Evolutionary conservation across 305 asterid genomes (phyloP).

Genomic region (Lippia alba): DNA sequence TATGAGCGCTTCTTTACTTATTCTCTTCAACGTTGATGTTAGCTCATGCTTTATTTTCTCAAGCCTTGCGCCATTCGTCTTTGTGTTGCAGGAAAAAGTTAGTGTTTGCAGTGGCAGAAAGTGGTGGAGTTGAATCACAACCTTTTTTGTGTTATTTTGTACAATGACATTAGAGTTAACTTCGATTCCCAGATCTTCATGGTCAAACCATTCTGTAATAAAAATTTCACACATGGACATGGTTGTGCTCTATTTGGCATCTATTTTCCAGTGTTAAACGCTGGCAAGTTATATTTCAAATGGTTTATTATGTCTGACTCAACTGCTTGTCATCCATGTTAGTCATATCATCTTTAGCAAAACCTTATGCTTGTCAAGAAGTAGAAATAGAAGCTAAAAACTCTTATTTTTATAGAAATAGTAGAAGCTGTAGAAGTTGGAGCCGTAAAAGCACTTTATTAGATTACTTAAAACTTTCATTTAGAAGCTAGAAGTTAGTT

Average conservation of each 20-base stretch:
- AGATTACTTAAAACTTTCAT: too few relatives aligned
- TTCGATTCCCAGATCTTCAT: slow-evolving; percentile 26
- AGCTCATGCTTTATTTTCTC: not conserved
- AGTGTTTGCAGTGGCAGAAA: slow-evolving; percentile 31
- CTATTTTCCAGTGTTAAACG: slow-evolving; percentile 15
- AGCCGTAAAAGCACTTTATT: too few relatives aligned
- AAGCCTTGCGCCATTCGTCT: slow-evolving; percentile 2
- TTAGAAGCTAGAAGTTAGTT: too few relatives aligned
- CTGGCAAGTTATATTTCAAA: not conserved
- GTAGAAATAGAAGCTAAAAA: too few relatives aligned
- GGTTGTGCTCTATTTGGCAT: slow-evolving; percentile 25
- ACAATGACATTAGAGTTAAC: slow-evolving; percentile 26
- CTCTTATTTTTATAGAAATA: too few relatives aligned
- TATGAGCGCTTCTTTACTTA: not conserved
- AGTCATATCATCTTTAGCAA: too few relatives aligned
- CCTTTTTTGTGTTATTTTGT: slow-evolving; percentile 20
- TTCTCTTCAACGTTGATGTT: slow-evolving; percentile 2
- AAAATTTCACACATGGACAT: slow-evolving; percentile 26
- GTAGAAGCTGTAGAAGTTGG: too few relatives aligned
- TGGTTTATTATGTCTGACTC: too few relatives aligned
- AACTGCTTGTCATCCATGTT: too few relatives aligned
- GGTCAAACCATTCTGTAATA: slow-evolving; percentile 36
- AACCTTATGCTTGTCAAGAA: too few relatives aligned
- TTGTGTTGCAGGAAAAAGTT: slow-evolving; percentile 39
- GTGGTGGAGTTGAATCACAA: slow-evolving; percentile 29